phyloP scores from a whole-genome alignment of 2,329 filamentous ascomycete genomes.

The Pyricularia pennisetigena region DNA sequence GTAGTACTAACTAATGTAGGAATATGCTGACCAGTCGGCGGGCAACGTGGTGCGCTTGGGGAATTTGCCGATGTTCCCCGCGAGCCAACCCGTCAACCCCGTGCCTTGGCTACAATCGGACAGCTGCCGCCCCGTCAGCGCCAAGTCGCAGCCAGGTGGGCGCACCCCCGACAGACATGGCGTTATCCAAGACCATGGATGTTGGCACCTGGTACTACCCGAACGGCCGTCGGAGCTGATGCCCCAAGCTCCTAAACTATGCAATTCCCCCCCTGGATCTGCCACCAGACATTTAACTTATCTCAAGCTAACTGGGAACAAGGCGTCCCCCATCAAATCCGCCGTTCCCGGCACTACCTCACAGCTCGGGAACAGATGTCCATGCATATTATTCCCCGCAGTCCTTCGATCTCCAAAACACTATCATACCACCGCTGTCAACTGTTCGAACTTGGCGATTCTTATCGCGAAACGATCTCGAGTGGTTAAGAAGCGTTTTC shows the following conservation, averaged over 20 bases:
- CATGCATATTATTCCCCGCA: background rate
- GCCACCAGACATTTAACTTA: background rate
- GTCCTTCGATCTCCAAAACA: background rate
- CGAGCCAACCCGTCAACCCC: constrained; percentile 1
- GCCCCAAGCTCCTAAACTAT: background rate
- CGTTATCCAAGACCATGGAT: background rate
- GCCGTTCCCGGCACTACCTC: background rate
- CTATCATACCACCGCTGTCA: background rate
- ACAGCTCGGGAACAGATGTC: background rate
- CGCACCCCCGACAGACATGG: background rate
- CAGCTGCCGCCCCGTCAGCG: background rate
- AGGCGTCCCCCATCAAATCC: background rate
- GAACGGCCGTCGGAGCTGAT: background rate
- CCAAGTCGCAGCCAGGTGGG: background rate
- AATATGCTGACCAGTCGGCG: background rate
- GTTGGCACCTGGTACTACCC: constrained; percentile 1
- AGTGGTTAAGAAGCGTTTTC: background rate
- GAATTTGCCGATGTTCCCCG: background rate
- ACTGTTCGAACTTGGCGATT: background rate
- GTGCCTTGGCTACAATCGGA: background rate
- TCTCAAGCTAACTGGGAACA: background rate
- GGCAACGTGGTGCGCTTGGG: background rate
- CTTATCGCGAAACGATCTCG: background rate
- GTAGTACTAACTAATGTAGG: background rate
- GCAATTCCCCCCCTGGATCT: background rate